Evolutionary conservation across 2,329 filamentous ascomycete species (phyloP), one percentile per base, ranked within the genome.

Genomic region (Sclerotiophoma versabilis): DNA sequence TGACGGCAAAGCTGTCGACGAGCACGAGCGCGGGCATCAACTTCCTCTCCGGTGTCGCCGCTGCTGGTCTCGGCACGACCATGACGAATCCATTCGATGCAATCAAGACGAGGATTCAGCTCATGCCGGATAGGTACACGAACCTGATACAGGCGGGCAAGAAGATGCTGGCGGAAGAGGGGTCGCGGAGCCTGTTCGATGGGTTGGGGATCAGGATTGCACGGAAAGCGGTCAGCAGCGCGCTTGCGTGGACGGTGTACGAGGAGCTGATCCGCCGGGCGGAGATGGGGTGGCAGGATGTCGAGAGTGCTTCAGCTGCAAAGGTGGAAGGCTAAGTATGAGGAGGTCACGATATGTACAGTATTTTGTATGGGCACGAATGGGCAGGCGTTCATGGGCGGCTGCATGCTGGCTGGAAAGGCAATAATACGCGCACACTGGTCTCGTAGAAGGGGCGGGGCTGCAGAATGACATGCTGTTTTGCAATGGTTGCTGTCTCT

Each of bases 51-150:
- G 93, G 91, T 11, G 86, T 91, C 3, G 70, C 93, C 4, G 92
- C 93, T 3, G 93, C 92, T 0, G 89, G 88, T 1, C 79, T 90
- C 25, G 96, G 92, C 49, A 97, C 93, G 0, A 88, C 89, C 4
- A 82, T 98, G 30, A 97, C 95, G 8, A 99, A 99, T 74, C 95
- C 95, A 0, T 98, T 98, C 69, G 95, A 99, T 76, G 92, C 92
- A 0, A 87, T 98, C 75, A 99, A 99, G 80, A 99, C 95, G 19
- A 82, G 95, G 43, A 87, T 99, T 64, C 95, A 99, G 77, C 81
- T 99, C 27, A 91, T 96, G 79, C 95, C 95, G 3, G 81, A 81
- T 6, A 83, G 85, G 52, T 99, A 98, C 71, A 82, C 83, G 27
- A 97, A 98, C 68, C 91, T 93, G 83, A 75, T 90, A 62, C 86